A percentile compares a stretch with the other conserved stretches of the same genome.
Conservation (phyloP, 2,329 filamentous ascomycete genomes). For the Lecanicillium sp. region DNA sequence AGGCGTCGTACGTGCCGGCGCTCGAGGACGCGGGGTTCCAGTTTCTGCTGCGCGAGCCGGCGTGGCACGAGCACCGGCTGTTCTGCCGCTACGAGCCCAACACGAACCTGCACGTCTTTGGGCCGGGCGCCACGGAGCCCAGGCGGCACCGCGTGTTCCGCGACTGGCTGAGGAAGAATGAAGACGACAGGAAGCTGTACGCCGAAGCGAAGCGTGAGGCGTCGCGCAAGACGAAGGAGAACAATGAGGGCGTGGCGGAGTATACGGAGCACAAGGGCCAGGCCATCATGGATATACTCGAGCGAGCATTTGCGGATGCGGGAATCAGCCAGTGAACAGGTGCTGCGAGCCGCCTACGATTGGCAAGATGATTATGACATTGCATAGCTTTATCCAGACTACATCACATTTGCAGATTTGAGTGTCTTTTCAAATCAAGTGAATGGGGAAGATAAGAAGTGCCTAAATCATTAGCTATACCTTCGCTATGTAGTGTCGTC, state of each 20-base stretch:
- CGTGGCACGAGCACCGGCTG: constrained; percentile 38
- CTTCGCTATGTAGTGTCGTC: too few relatives aligned
- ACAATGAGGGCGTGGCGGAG: constrained; percentile 28
- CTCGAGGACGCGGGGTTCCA: constrained; percentile 34
- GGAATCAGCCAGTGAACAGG: neutral
- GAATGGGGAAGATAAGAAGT: too few relatives aligned
- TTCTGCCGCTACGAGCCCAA: constrained; percentile 27
- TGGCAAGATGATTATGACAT: too few relatives aligned
- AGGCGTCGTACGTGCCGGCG: constrained; percentile 31
- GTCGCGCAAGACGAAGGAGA: constrained; percentile 21
- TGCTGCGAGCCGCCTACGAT: neutral
- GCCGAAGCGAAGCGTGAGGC: constrained; percentile 32
- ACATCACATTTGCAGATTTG: too few relatives aligned
- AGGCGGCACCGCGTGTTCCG: constrained; percentile 38
- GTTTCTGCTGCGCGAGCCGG: constrained; percentile 36
- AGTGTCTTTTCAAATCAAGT: too few relatives aligned
- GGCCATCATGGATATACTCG: constrained; percentile 31
- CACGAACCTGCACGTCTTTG: constrained; percentile 39
- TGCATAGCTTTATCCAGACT: too few relatives aligned
- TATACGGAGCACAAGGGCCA: constrained; percentile 37
- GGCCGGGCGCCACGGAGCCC: constrained; percentile 31
- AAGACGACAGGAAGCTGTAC: constrained; percentile 35
- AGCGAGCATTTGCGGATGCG: constrained; percentile 18
- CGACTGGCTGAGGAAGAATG: constrained; percentile 32
- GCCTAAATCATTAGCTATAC: too few relatives aligned